A percentile compares a stretch with the other conserved stretches of the same genome.
Evolutionary conservation across 1,284 basidiomycete species (phyloP).

Genomic region (Boletus mariae): DNA sequence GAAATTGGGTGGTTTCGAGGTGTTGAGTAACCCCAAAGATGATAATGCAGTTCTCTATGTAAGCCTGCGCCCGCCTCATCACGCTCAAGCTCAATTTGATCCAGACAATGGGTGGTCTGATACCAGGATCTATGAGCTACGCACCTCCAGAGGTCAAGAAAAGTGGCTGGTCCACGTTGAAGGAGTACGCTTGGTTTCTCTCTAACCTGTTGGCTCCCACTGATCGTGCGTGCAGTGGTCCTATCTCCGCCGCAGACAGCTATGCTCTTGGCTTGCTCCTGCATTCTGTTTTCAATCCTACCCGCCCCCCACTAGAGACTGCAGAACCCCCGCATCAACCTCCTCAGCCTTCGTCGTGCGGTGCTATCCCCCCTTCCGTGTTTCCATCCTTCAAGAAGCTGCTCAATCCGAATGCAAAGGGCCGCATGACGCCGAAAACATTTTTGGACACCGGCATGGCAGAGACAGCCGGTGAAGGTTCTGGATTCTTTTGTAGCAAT

Average conservation of each 20-base stretch:
- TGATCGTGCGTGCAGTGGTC: slow-evolving; percentile 46
- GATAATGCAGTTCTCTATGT: slow-evolving; percentile 78
- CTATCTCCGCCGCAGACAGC: slow-evolving; percentile 73
- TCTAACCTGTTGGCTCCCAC: neutral
- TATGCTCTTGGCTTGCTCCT: slow-evolving; percentile 86
- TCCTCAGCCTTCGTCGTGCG: slow-evolving; percentile 70
- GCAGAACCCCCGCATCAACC: slow-evolving; percentile 68
- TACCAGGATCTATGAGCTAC: slow-evolving; percentile 57
- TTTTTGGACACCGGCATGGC: slow-evolving; percentile 83
- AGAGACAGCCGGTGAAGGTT: slow-evolving; percentile 47
- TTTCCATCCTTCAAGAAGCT: slow-evolving; percentile 86
- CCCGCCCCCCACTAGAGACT: slow-evolving; percentile 66
- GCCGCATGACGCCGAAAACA: slow-evolving; percentile 69
- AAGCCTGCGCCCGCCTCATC: slow-evolving; percentile 31
- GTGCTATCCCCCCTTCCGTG: slow-evolving; percentile 71
- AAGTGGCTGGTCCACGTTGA: slow-evolving; percentile 77
- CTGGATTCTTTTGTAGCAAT: slow-evolving; percentile 86
- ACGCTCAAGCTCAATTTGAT: slow-evolving; percentile 17
- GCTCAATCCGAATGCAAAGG: slow-evolving; percentile 82
- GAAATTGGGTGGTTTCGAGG: slow-evolving; percentile 93
- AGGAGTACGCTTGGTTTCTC: slow-evolving; percentile 58
- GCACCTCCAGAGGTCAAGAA: slow-evolving; percentile 90
- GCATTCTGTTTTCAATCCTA: slow-evolving; percentile 83
- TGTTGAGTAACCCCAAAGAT: slow-evolving; percentile 80
- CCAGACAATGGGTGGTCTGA: slow-evolving; percentile 68